Conservation (phyloP, 768 basidiomycete species). For the Xerocomellus amylosporus region DNA sequence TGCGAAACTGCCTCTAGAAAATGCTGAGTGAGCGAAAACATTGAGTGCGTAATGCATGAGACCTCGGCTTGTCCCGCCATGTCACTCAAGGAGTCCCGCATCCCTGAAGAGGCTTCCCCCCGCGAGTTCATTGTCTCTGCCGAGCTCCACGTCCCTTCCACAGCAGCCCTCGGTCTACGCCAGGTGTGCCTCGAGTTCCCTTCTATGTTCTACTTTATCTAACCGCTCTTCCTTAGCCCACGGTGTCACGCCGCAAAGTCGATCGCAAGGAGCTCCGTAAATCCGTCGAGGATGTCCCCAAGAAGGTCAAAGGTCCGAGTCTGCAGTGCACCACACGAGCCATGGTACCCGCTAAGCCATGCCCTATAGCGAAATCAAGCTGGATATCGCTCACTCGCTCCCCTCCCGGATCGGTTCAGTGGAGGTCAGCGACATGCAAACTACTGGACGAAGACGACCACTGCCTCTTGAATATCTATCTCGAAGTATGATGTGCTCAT, state of each 20-base stretch:
- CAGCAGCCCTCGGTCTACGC: slow-evolving; percentile 48
- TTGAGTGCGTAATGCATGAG: neutral
- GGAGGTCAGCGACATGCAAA: slow-evolving; percentile 72
- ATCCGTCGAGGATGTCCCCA: slow-evolving; percentile 42
- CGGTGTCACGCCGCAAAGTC: slow-evolving; percentile 47
- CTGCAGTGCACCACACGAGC: slow-evolving; percentile 6
- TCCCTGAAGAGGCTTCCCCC: slow-evolving; percentile 8
- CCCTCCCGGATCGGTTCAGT: slow-evolving; percentile 53
- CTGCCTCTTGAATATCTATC: slow-evolving; percentile 68
- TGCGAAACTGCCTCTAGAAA: neutral
- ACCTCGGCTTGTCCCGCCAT: slow-evolving; percentile 7
- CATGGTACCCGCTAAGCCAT: neutral
- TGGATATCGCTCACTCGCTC: slow-evolving; percentile 63
- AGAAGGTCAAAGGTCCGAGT: slow-evolving; percentile 71
- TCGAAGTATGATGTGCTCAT: slow-evolving; percentile 53
- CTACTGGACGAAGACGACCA: slow-evolving; percentile 64
- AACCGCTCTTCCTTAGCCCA: slow-evolving; percentile 36
- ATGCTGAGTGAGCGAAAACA: neutral
- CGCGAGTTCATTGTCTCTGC: slow-evolving; percentile 60
- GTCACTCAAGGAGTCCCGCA: slow-evolving; percentile 9
- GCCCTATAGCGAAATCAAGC: slow-evolving; percentile 60
- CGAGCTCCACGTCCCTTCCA: slow-evolving; percentile 59
- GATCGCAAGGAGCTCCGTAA: slow-evolving; percentile 48
- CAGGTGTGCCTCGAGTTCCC: slow-evolving; percentile 47
- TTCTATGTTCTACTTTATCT: slow-evolving; percentile 3